A percentile compares a stretch with the other conserved stretches of the same genome.
Conservation (phyloP, 768 basidiomycete species). For the Macrocybe gigantea region DNA sequence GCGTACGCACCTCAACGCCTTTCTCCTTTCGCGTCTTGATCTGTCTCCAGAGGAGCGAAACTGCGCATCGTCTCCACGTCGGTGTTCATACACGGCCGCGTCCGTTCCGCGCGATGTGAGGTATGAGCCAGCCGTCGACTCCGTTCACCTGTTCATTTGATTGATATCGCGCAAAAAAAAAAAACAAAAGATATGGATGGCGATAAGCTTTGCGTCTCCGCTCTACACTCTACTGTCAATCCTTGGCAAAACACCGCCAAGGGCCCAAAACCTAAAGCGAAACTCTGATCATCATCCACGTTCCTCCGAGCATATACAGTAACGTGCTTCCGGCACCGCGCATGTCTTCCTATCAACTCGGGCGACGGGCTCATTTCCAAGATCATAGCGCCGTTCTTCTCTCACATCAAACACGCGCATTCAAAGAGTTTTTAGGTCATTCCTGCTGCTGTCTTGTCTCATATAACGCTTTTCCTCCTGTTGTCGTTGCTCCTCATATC, state of each 20-base stretch:
- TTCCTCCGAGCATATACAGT: not conserved
- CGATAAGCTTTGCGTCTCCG: constrained; percentile 37
- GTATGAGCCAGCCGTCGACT: constrained; percentile 16
- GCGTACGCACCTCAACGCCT: constrained; percentile 20
- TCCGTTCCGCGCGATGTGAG: constrained; percentile 39
- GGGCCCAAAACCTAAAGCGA: constrained; percentile 3
- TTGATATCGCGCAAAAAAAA: constrained; percentile 1
- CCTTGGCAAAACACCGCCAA: constrained; percentile 8
- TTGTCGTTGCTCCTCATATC: not conserved
- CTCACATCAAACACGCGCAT: too few species aligned
- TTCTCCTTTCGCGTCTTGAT: not conserved
- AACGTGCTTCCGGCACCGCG: too few species aligned
- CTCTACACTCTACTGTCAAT: constrained; percentile 36
- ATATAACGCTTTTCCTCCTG: not conserved
- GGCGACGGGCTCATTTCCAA: too few species aligned
- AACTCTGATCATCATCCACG: constrained; percentile 1
- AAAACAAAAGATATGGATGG: constrained; percentile 31
- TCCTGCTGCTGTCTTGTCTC: too few species aligned
- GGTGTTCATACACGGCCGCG: constrained; percentile 32
- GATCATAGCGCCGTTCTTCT: too few species aligned
- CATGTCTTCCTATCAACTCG: too few species aligned
- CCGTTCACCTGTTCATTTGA: not conserved
- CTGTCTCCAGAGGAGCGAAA: constrained; percentile 29
- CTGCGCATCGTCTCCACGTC: constrained; percentile 36
- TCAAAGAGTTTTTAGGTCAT: too few species aligned